phyloP scores from a whole-genome alignment of 2,329 filamentous ascomycete genomes.

The Aspergillus sp. region DNA sequence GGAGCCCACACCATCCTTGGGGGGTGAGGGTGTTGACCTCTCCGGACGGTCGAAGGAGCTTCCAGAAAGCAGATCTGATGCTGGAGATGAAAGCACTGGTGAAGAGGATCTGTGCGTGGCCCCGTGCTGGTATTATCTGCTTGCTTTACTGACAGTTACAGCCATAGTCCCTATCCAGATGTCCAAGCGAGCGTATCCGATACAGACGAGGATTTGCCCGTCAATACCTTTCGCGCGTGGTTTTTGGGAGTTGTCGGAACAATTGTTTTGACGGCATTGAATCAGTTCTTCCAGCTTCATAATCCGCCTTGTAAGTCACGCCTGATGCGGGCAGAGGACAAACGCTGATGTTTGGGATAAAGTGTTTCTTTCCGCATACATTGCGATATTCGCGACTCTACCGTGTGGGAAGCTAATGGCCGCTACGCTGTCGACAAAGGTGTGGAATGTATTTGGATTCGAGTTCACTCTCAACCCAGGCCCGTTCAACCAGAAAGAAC shows the following conservation, averaged over 20 bases:
- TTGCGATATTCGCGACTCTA: conserved; percentile 1
- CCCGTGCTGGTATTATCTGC: neutral
- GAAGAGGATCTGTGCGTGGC: neutral
- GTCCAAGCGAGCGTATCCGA: conserved; percentile 12
- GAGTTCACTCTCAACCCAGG: conserved; percentile 6
- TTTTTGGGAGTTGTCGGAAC: conserved; percentile 31
- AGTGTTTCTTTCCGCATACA: neutral
- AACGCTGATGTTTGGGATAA: neutral
- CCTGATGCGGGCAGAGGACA: neutral
- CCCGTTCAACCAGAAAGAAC: conserved; percentile 8
- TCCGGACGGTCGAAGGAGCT: neutral
- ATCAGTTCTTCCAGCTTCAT: conserved; percentile 12
- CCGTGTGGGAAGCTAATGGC: conserved; percentile 5
- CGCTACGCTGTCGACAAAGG: conserved; percentile 1
- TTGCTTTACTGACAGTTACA: neutral
- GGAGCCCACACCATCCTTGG: neutral
- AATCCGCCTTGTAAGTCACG: conserved; percentile 5
- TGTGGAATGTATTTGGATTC: conserved; percentile 3
- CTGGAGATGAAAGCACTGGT: neutral
- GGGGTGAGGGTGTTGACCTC: neutral
- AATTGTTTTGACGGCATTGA: conserved; percentile 9
- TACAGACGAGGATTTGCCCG: conserved; percentile 11
- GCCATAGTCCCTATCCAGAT: conserved; percentile 9
- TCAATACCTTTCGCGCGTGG: conserved; percentile 32
- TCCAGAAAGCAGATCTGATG: neutral